Conservation (phyloP, 305 asterid species). For the Fraxinus xanthoxyloides region DNA sequence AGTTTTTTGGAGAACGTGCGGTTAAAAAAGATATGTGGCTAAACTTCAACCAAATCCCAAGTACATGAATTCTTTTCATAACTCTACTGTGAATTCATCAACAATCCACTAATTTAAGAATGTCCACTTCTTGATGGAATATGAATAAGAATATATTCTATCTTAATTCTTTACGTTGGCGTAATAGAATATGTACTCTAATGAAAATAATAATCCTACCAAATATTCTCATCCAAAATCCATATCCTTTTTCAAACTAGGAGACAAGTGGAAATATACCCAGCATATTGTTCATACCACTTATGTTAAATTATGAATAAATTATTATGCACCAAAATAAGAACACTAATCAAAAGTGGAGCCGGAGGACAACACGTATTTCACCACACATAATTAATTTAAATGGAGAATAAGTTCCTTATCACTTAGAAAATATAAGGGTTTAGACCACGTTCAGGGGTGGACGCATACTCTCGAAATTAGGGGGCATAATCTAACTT, state of each 20-base stretch:
- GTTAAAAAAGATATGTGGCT: too few relatives aligned
- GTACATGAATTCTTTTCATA: neutral
- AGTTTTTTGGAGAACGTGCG: too few relatives aligned
- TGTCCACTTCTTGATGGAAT: neutral
- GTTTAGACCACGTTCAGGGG: neutral
- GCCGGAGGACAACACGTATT: slow-evolving; percentile 12
- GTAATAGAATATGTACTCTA: slow-evolving; percentile 23
- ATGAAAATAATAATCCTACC: slow-evolving; percentile 21
- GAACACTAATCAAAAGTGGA: neutral
- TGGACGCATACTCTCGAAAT: too few relatives aligned
- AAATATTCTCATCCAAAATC: slow-evolving; percentile 34
- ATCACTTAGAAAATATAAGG: neutral
- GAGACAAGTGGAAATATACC: slow-evolving; percentile 35
- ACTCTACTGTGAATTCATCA: neutral
- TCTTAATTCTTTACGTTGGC: slow-evolving; percentile 3
- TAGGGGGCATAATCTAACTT: too few relatives aligned
- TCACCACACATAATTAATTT: slow-evolving; percentile 12
- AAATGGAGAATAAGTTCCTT: neutral
- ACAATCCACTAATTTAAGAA: neutral
- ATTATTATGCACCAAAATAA: neutral
- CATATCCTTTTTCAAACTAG: slow-evolving; percentile 12
- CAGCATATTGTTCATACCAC: slow-evolving; percentile 23
- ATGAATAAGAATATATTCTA: slow-evolving; percentile 15
- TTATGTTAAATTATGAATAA: slow-evolving; percentile 18
- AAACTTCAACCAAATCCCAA: neutral